Evolutionary conservation across 352 stramenopile genomes (phyloP).

Genomic region (Phytophthora sojae): DNA sequence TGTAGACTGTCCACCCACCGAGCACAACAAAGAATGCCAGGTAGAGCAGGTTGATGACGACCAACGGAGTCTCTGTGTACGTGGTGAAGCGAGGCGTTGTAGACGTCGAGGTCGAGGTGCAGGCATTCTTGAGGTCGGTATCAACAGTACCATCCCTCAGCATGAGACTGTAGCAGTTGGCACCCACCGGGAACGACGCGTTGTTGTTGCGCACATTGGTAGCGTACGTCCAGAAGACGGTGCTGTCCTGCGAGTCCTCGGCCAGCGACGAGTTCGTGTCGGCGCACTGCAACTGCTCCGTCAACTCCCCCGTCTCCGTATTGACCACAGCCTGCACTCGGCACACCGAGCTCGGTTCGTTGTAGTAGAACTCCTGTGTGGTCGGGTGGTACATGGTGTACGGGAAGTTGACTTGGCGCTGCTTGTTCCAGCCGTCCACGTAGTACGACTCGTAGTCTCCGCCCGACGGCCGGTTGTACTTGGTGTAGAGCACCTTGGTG

Average conservation of each 20-base stretch:
- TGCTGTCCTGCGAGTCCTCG: conserved; percentile 36
- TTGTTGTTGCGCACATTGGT: conserved; percentile 62
- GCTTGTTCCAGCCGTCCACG: conserved; percentile 40
- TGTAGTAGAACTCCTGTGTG: conserved; percentile 44
- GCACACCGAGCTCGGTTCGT: conserved; percentile 39
- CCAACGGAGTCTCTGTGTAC: conserved; percentile 32
- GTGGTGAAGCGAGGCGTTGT: conserved; percentile 21
- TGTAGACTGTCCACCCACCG: conserved; percentile 26
- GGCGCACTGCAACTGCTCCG: conserved; percentile 43
- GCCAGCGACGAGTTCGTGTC: conserved; percentile 40
- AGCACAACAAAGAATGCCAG: conserved; percentile 45
- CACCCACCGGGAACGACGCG: conserved; percentile 53
- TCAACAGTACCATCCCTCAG: conserved; percentile 35
- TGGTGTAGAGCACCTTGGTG: conserved; percentile 36
- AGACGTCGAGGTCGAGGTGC: conserved; percentile 27
- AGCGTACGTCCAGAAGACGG: conserved; percentile 50
- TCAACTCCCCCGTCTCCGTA: conserved; percentile 28
- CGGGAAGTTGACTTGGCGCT: conserved; percentile 50
- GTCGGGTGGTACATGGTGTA: conserved; percentile 41
- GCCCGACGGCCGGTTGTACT: conserved; percentile 36
- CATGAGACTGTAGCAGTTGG: conserved; percentile 48
- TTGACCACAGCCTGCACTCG: conserved; percentile 37
- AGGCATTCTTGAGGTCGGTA: conserved; percentile 23
- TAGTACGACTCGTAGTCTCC: conserved; percentile 47
- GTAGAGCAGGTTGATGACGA: conserved; percentile 42